Conservation (phyloP, 192 early-diverging fungal genomes). For the Backusella liffmaniae region DNA sequence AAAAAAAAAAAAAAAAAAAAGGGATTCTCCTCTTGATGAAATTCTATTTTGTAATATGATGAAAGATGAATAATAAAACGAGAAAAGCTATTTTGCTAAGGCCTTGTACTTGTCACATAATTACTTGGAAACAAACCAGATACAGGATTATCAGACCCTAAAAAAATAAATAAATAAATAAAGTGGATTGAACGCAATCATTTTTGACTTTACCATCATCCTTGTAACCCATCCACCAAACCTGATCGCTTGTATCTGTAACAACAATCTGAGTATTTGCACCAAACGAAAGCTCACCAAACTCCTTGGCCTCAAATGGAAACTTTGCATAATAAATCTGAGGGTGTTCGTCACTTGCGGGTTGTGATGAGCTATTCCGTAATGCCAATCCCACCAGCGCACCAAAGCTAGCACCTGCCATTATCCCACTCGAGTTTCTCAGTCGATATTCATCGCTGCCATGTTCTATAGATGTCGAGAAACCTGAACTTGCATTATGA, state of each 20-base stretch:
- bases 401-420: conserved; percentile 1
- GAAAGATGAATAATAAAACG: not conserved
- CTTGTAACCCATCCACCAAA: conserved; percentile 82
- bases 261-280: conserved; percentile 69
- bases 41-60: not conserved
- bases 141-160: conserved; percentile 37
- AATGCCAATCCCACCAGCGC: not conserved
- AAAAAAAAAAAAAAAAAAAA: no score
- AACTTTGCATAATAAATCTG: conserved; percentile 65
- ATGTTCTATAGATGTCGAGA: not conserved
- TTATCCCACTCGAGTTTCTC: not conserved
- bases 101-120: conserved; percentile 50
- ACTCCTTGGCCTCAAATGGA: conserved; percentile 70
- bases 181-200: not conserved
- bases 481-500: not conserved
- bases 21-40: not conserved
- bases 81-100: not conserved
- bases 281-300: conserved; percentile 66
- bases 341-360: conserved; percentile 23
- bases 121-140: conserved; percentile 80
- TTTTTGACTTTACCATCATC: conserved; percentile 46
- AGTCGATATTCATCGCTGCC: not conserved
- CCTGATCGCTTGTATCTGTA: conserved; percentile 72
- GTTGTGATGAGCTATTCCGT: not conserved
- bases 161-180: not conserved